Evolutionary conservation across 345 rosid species (phyloP).

Genomic region (Ceriops decandra): DNA sequence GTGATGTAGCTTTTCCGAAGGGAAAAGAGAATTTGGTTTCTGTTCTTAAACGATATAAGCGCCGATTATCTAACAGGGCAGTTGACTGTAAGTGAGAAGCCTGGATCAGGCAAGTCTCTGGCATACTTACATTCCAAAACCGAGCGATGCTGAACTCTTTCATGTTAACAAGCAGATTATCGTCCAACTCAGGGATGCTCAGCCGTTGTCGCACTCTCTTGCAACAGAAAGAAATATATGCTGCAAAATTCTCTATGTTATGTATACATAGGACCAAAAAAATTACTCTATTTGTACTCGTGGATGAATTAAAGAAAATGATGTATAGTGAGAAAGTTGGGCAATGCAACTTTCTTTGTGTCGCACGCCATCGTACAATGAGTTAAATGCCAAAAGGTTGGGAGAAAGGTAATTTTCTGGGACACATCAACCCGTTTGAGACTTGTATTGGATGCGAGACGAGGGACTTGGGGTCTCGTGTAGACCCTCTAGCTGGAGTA

Average conservation of each 20-base stretch:
- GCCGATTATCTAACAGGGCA: constrained; percentile 63
- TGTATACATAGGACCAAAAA: constrained; percentile 29
- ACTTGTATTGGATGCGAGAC: no score
- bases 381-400: neutral
- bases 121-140: neutral
- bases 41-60: constrained; percentile 91
- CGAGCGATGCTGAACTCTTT: constrained; percentile 27
- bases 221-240: constrained; percentile 22
- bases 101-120: constrained; percentile 41
- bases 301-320: constrained; percentile 29
- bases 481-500: no score
- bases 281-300: constrained; percentile 28
- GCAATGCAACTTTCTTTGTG: neutral
- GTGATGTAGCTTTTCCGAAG: constrained; percentile 92
- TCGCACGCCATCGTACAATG: neutral
- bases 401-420: no score
- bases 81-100: constrained; percentile 29
- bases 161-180: constrained; percentile 33
- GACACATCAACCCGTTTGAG: no score
- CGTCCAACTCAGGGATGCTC: neutral
- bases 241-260: constrained; percentile 36
- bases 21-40: constrained; percentile 97
- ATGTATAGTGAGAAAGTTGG: constrained; percentile 13
- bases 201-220: constrained; percentile 3
- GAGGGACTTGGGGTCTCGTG: no score